A percentile compares a stretch with the other conserved stretches of the same genome.
Evolutionary conservation across 805 yeast genomes (phyloP).

Genomic region (Saccharomycopsis sp.): DNA sequence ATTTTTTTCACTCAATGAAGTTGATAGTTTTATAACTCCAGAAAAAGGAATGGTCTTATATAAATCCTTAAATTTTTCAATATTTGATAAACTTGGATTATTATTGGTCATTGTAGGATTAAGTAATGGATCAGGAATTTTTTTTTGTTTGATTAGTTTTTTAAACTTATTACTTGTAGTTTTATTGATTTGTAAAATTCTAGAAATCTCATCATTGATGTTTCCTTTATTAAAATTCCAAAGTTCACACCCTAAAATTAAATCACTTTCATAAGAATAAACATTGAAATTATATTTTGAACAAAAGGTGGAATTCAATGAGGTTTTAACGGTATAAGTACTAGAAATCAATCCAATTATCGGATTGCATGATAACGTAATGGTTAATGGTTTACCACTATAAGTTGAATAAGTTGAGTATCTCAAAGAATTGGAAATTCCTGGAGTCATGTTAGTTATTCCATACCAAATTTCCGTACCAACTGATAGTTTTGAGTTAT

Average conservation of each 20-base stretch:
- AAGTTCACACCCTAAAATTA: slow-evolving; percentile 78
- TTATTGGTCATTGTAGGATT: no score
- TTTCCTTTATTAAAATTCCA: slow-evolving; percentile 36
- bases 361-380: slow-evolving; percentile 83
- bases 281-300: slow-evolving; percentile 83
- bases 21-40: slow-evolving; percentile 64
- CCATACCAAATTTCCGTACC: slow-evolving; percentile 93
- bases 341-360: slow-evolving; percentile 81
- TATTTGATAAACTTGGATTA: slow-evolving; percentile 5
- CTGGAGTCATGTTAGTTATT: slow-evolving; percentile 74
- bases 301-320: slow-evolving; percentile 63
- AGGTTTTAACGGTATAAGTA: slow-evolving; percentile 77
- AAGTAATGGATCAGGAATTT: not conserved
- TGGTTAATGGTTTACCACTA: slow-evolving; percentile 81
- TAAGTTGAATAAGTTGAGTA: slow-evolving; percentile 79
- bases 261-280: slow-evolving; percentile 81
- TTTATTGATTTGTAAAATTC: slow-evolving; percentile 1
- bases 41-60: slow-evolving; percentile 32
- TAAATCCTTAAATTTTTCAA: slow-evolving; percentile 13
- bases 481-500: slow-evolving; percentile 54
- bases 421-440: slow-evolving; percentile 73
- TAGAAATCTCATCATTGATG: slow-evolving; percentile 14
- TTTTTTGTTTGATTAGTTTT: not conserved
- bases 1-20: slow-evolving; percentile 53
- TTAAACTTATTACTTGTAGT: no score